A percentile compares a stretch with the other conserved stretches of the same genome.
These are phyloP conservation scores for Spathaspora boniae DNA, from an alignment of 805 yeast genomes.

Conservation along the genomic window DNA sequence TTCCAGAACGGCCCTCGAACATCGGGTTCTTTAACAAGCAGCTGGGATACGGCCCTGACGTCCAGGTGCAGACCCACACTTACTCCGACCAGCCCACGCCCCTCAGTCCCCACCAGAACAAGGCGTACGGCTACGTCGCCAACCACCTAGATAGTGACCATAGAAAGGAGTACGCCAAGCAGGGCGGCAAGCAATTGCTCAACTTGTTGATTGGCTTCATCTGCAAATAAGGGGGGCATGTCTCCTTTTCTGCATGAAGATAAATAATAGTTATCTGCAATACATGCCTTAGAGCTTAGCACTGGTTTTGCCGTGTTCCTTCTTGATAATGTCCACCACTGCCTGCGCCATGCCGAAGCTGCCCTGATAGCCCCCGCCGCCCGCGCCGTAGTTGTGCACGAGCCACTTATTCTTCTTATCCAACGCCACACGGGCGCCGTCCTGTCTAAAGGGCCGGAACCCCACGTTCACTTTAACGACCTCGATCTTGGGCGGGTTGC, in stretches of 20 bases:
- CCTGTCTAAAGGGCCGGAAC: conserved; percentile 35
- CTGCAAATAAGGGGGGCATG: conserved; percentile 21
- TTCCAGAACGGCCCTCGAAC: conserved; percentile 30
- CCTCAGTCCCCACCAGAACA: conserved; percentile 20
- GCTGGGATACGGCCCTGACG: conserved; percentile 26
- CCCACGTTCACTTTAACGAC: conserved; percentile 34
- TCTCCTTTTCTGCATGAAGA: no score
- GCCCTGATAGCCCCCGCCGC: conserved; percentile 75
- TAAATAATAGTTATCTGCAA: no score
- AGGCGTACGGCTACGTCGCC: conserved; percentile 24
- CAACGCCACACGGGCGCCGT: conserved; percentile 31
- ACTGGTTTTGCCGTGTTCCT: conserved; percentile 1
- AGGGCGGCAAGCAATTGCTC: conserved; percentile 12
- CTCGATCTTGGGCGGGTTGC: conserved; percentile 23
- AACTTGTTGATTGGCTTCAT: conserved; percentile 18
- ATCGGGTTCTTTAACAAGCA: conserved; percentile 26
- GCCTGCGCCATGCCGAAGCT: conserved; percentile 60
- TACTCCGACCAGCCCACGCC: conserved; percentile 35
- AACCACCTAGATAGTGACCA: conserved; percentile 27
- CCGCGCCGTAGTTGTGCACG: conserved; percentile 69
- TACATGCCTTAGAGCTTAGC: no score
- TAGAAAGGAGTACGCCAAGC: conserved; percentile 34
- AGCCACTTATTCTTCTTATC: conserved; percentile 32
- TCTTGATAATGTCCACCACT: conserved; percentile 25
- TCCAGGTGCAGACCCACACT: conserved; percentile 26